A percentile compares a stretch with the other conserved stretches of the same genome.
Conservation (phyloP, 345 rosid species). For the Pelargonium nanum region DNA sequence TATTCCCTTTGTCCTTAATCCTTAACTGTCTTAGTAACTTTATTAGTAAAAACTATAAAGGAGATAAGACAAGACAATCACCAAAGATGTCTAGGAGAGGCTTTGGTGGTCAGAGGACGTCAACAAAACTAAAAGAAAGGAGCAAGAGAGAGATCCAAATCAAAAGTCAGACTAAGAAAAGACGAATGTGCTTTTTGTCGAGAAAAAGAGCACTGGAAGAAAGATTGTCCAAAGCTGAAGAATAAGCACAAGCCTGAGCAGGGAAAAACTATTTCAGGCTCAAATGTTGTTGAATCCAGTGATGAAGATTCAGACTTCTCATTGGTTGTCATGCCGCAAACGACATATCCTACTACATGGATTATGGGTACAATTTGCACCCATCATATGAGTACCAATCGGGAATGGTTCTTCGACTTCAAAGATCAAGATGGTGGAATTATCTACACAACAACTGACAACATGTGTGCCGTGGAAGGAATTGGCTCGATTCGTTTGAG, state of each 20-base stretch:
- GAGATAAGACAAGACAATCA: too few species aligned
- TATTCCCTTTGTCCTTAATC: too few species aligned
- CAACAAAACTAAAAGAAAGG: background rate
- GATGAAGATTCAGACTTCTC: background rate
- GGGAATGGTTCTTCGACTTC: conserved; percentile 4
- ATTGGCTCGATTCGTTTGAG: background rate
- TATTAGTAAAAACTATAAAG: too few species aligned
- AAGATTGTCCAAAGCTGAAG: conserved; percentile 1
- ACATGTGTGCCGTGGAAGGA: background rate
- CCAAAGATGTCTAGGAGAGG: too few species aligned
- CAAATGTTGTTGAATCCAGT: background rate
- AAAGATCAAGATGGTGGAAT: conserved; percentile 4
- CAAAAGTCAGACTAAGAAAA: too few species aligned
- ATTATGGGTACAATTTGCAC: background rate
- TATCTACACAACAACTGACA: conserved; percentile 1
- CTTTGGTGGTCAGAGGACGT: background rate
- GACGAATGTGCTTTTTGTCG: background rate
- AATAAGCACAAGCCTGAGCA: background rate
- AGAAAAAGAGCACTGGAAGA: conserved; percentile 8
- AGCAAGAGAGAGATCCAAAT: too few species aligned
- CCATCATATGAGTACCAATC: conserved; percentile 4
- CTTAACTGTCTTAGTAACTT: too few species aligned
- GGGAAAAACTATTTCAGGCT: too few species aligned
- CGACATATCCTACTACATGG: background rate
- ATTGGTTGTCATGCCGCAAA: background rate